Evolutionary conservation across 208 protist genomes (phyloP), one percentile per base, ranked within the genome.

Genomic region (Acanthamoeba lenticulata): DNA sequence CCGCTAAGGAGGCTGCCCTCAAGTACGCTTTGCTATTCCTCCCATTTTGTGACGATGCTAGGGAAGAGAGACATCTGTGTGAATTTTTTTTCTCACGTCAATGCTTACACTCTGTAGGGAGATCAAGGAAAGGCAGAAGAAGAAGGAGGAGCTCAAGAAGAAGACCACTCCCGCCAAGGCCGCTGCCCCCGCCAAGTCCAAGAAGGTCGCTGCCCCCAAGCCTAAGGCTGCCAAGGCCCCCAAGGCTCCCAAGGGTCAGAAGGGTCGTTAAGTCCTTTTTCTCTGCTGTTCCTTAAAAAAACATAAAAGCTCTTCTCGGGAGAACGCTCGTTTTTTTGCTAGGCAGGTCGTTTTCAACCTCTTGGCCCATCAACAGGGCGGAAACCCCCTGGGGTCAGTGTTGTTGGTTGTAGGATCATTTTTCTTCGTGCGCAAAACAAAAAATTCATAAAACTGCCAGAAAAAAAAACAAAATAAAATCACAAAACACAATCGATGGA

Each of bases 1-100:
- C 95, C 69, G 62, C 81, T 11, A 88, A 90, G 44, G 95, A 96
- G 65, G 95, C 95, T 92, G 81, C 94, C 60, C 91, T 96, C 91
- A 85, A 89, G 91, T 94, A 88, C 65, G 91, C 42, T 27, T 0
- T 40, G 6, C 29, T 29, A 5, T 55, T 27, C 1, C 9, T 27
- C 0, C 34, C 34, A 60, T 36, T 89, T 57, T 89, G 13, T 45
- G 34, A 1, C 69, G 47, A 1, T 55, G 47, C 15, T 19, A 9
- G 15, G 11, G 0, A 52, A 24, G 47, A 24, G 15, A 34, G 0
- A 65, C 34, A 65, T 67, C 42, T 69, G 52, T 19, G 6, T 29
- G 21, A 60, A 27, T 89, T 57, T 89, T 38, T 45, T 7, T 3
- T 34, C 47, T 55, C 3, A 52, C 21, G 47, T 55, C 47, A 34